A percentile compares a stretch with the other conserved stretches of the same genome.
These are phyloP conservation scores for Chaetoscypha palmicola DNA, from an alignment of 2,329 filamentous ascomycete genomes.

Conservation along the genomic window DNA sequence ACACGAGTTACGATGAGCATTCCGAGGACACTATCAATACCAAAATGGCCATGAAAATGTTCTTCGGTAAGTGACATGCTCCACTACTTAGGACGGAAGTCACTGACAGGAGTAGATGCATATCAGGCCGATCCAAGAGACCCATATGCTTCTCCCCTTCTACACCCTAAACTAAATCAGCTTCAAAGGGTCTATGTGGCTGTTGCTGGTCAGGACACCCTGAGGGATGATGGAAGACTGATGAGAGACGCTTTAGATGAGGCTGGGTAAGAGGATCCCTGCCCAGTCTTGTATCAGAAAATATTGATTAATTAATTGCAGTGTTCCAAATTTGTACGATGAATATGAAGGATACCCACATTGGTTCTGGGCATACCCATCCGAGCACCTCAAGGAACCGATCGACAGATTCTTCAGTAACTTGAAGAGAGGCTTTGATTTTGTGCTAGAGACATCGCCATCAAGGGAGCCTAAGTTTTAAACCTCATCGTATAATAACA, in stretches of 20 bases:
- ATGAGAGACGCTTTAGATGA: conserved; percentile 24
- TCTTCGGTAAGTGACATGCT: conserved; percentile 17
- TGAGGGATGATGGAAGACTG: conserved; percentile 31
- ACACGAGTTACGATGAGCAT: conserved; percentile 33
- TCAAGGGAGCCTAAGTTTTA: neutral
- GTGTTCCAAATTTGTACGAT: conserved; percentile 29
- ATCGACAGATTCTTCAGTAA: conserved; percentile 8
- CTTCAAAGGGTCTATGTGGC: conserved; percentile 31
- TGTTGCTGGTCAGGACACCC: conserved; percentile 30
- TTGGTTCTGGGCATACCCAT: conserved; percentile 33
- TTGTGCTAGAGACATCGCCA: conserved; percentile 5
- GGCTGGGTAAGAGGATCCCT: conserved; percentile 7
- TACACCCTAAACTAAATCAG: conserved; percentile 27
- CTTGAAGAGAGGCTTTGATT: conserved; percentile 12
- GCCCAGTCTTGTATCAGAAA: neutral
- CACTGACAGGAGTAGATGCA: conserved; percentile 14
- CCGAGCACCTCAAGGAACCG: conserved; percentile 13
- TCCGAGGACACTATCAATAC: conserved; percentile 33
- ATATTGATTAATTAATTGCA: no score
- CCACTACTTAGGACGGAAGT: neutral
- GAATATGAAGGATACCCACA: conserved; percentile 33
- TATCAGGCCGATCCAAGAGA: conserved; percentile 30
- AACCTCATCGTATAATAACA: neutral
- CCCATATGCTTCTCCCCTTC: conserved; percentile 29
- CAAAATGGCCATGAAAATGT: conserved; percentile 29